phyloP scores from a whole-genome alignment of 306 rosid species.

The Vigna angularis region DNA sequence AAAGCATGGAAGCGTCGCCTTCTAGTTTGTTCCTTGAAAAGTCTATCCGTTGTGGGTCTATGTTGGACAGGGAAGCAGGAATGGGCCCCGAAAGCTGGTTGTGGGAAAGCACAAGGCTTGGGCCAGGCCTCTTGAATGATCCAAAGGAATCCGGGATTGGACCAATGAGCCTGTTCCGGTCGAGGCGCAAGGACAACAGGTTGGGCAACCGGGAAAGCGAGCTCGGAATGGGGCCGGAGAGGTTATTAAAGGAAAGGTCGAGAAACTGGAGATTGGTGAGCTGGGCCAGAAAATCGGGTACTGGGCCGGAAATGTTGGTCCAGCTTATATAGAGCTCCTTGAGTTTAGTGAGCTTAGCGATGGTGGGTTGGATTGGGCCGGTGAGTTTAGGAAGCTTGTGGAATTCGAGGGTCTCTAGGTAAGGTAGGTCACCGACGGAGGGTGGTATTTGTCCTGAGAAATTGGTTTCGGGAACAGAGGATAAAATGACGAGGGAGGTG shows the following conservation, averaged over 20 bases:
- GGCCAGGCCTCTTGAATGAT: slow-evolving; percentile 40
- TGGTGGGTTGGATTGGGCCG: slow-evolving; percentile 71
- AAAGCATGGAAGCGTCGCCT: slow-evolving; percentile 73
- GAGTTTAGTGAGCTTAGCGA: slow-evolving; percentile 63
- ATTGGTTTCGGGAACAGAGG: slow-evolving; percentile 42
- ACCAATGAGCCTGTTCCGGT: slow-evolving; percentile 59
- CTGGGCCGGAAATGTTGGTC: slow-evolving; percentile 65
- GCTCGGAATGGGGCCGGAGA: slow-evolving; percentile 61
- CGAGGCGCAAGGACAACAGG: slow-evolving; percentile 46
- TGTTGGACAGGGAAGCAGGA: slow-evolving; percentile 54
- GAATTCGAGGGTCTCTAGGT: slow-evolving; percentile 53
- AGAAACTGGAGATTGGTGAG: slow-evolving; percentile 56
- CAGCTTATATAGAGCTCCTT: slow-evolving; percentile 52
- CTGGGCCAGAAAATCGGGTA: slow-evolving; percentile 65
- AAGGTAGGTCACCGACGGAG: slow-evolving; percentile 73
- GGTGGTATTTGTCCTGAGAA: slow-evolving; percentile 68
- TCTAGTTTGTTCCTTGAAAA: slow-evolving; percentile 71
- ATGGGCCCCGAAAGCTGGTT: slow-evolving; percentile 63
- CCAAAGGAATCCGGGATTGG: slow-evolving; percentile 58
- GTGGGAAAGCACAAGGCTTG: slow-evolving; percentile 51
- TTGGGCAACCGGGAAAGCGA: slow-evolving; percentile 63
- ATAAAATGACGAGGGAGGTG: slow-evolving; percentile 53
- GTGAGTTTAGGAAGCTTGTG: slow-evolving; percentile 67
- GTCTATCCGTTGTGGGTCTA: slow-evolving; percentile 45
- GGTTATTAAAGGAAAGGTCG: slow-evolving; percentile 63